A percentile compares a stretch with the other conserved stretches of the same genome.
These are phyloP conservation scores for Penicillium turbatum DNA, from an alignment of 495 filamentous ascomycete species.

Conservation along the genomic window DNA sequence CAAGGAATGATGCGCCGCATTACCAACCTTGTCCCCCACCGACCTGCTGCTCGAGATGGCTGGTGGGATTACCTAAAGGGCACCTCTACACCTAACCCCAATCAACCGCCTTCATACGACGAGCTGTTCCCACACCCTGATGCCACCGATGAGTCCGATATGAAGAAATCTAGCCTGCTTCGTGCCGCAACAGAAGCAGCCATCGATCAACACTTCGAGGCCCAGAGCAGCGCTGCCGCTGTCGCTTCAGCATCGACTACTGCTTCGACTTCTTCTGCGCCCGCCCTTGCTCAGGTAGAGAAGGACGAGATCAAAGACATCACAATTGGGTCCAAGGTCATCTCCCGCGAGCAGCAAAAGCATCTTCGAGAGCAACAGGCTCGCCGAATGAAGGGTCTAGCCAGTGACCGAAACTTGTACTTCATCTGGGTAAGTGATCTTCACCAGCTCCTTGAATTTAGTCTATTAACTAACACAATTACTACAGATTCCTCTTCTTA, in stretches of 20 bases:
- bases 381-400: constrained; percentile 67
- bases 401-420: constrained; percentile 73
- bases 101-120: constrained; percentile 70
- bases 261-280: constrained; percentile 10
- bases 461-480: constrained; percentile 20
- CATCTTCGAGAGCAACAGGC: constrained; percentile 67
- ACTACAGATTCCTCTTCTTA: constrained; percentile 44
- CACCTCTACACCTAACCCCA: constrained; percentile 41
- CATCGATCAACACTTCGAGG: constrained; percentile 63
- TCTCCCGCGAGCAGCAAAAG: constrained; percentile 70
- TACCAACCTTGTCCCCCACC: constrained; percentile 65
- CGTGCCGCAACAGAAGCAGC: constrained; percentile 61
- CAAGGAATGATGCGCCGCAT: constrained; percentile 70
- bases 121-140: constrained; percentile 66
- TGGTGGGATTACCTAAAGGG: constrained; percentile 68
- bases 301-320: constrained; percentile 42
- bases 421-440: constrained; percentile 70
- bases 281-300: constrained; percentile 36
- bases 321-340: constrained; percentile 41
- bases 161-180: constrained; percentile 58
- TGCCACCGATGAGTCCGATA: constrained; percentile 40
- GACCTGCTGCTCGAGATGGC: constrained; percentile 47
- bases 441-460: neutral
- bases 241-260: constrained; percentile 13
- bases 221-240: constrained; percentile 43